Conservation (phyloP, 1,139 yeast genomes). For the Yamadazyma spencermartinsiae region DNA sequence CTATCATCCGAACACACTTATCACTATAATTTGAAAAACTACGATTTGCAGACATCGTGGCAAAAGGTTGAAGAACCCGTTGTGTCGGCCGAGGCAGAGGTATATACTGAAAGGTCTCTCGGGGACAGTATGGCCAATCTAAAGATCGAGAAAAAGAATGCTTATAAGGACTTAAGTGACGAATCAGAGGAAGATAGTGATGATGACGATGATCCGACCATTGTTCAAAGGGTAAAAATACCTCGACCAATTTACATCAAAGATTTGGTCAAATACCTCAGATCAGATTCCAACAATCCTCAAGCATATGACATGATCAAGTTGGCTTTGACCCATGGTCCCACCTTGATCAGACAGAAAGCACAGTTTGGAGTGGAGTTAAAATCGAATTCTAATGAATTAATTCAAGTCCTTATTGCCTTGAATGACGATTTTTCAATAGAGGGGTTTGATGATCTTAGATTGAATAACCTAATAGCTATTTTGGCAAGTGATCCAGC, state of each 20-base stretch:
- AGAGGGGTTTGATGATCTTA: slow-evolving; percentile 48
- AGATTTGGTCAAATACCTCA: slow-evolving; percentile 58
- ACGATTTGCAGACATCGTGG: slow-evolving; percentile 18
- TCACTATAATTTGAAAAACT: neutral
- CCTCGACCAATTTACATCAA: slow-evolving; percentile 60
- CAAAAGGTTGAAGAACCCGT: slow-evolving; percentile 10
- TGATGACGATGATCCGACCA: slow-evolving; percentile 55
- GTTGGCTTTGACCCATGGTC: slow-evolving; percentile 52
- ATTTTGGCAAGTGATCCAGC: slow-evolving; percentile 51
- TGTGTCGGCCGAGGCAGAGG: slow-evolving; percentile 10
- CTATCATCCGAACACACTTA: slow-evolving; percentile 8
- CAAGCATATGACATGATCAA: slow-evolving; percentile 52
- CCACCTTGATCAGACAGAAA: slow-evolving; percentile 57
- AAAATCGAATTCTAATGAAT: slow-evolving; percentile 43
- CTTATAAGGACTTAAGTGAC: slow-evolving; percentile 23
- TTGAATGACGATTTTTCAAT: slow-evolving; percentile 51
- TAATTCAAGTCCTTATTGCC: slow-evolving; percentile 48
- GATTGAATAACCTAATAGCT: slow-evolving; percentile 53
- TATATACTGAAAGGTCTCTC: slow-evolving; percentile 4
- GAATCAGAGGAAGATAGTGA: slow-evolving; percentile 35
- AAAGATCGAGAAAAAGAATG: neutral
- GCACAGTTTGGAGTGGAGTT: slow-evolving; percentile 56
- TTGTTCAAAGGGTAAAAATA: slow-evolving; percentile 36
- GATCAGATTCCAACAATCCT: slow-evolving; percentile 37
- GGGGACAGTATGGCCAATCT: slow-evolving; percentile 1